Evolutionary conservation across 306 rosid genomes (phyloP).

Genomic region (Acacia crassicarpa): DNA sequence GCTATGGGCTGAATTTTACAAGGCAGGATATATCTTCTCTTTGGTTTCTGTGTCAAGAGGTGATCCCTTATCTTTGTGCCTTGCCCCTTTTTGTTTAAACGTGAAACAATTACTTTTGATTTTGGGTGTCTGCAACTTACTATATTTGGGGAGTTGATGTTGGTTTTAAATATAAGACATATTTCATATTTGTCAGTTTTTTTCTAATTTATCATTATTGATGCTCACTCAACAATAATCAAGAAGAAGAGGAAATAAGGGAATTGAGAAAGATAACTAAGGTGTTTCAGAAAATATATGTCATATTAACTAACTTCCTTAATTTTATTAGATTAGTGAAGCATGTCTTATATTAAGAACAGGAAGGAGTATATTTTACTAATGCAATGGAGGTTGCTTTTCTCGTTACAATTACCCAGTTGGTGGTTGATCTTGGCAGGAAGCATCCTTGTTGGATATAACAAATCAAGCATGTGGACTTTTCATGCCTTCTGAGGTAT

Average conservation of each 20-base stretch:
- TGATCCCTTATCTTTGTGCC: constrained; percentile 25
- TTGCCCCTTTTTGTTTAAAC: constrained; percentile 11
- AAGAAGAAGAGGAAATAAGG: too few species aligned
- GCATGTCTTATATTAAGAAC: too few species aligned
- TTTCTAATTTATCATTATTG: too few species aligned
- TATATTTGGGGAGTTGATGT: neutral
- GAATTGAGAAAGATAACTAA: too few species aligned
- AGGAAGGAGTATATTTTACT: neutral
- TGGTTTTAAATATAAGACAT: too few species aligned
- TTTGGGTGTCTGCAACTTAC: neutral
- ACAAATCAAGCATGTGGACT: constrained; percentile 81
- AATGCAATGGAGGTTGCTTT: constrained; percentile 3
- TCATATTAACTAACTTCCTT: too few species aligned
- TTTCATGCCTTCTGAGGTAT: constrained; percentile 72
- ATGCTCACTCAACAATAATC: too few species aligned
- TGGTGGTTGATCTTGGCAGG: constrained; percentile 58
- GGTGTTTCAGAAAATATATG: too few species aligned
- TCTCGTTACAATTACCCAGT: constrained; percentile 11
- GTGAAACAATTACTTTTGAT: neutral
- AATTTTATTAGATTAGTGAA: too few species aligned
- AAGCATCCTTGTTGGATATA: constrained; percentile 82
- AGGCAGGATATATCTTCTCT: constrained; percentile 72
- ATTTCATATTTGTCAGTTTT: too few species aligned
- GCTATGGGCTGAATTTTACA: constrained; percentile 73
- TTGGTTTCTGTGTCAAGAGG: constrained; percentile 97